A percentile compares a stretch with the other conserved stretches of the same genome.
Conservation (phyloP, 108 stramenopile genomes). For the Chaetoceros tenuissimus region DNA sequence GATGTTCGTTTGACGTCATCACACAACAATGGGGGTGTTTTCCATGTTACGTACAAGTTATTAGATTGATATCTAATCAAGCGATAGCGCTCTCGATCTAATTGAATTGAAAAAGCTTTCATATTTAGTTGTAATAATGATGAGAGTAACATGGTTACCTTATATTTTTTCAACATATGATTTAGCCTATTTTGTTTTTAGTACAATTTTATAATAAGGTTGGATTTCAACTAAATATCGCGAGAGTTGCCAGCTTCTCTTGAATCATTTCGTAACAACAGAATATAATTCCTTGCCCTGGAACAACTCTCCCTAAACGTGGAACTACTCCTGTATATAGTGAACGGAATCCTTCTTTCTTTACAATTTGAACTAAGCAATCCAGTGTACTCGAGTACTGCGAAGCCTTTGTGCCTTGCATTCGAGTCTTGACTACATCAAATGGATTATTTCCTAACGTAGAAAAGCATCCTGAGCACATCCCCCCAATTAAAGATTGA, state of each 20-base stretch:
- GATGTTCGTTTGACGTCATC: too few relatives aligned
- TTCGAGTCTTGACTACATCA: slow-evolving; percentile 97
- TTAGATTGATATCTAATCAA: too few relatives aligned
- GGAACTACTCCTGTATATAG: slow-evolving; percentile 95
- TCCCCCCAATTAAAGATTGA: slow-evolving; percentile 88
- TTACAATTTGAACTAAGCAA: slow-evolving; percentile 86
- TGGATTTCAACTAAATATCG: slow-evolving; percentile 31
- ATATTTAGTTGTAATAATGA: too few relatives aligned
- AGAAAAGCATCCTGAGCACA: slow-evolving; percentile 94
- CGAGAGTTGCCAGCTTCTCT: slow-evolving; percentile 32
- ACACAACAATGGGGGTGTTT: too few relatives aligned
- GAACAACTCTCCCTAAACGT: slow-evolving; percentile 86
- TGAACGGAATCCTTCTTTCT: slow-evolving; percentile 79
- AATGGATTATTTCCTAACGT: slow-evolving; percentile 95
- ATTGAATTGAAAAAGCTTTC: too few relatives aligned
- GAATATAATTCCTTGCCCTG: slow-evolving; percentile 98
- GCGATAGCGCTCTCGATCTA: too few relatives aligned
- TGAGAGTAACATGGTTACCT: too few relatives aligned
- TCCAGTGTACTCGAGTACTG: slow-evolving; percentile 82
- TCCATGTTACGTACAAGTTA: too few relatives aligned
- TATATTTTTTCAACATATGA: too few relatives aligned
- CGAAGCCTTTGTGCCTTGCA: slow-evolving; percentile 92
- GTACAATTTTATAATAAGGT: too few relatives aligned
- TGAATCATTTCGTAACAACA: slow-evolving; percentile 94
- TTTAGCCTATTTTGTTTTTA: too few relatives aligned